Evolutionary conservation across 768 basidiomycete species (phyloP), one percentile per base, ranked within the genome.

Genomic region (Lactifluus hygrophoroides): DNA sequence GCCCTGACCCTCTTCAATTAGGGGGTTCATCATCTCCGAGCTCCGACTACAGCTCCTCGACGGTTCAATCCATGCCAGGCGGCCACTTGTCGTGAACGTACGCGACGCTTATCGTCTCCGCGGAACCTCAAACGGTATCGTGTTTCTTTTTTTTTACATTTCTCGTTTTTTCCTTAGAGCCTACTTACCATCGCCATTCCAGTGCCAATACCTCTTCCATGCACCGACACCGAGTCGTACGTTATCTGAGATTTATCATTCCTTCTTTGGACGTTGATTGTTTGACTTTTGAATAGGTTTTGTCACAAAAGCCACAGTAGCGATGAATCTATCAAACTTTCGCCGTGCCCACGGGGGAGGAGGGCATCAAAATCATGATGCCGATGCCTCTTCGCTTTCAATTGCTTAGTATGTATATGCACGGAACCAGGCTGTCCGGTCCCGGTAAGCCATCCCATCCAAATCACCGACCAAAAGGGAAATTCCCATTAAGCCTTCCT

Each of bases 301-400:
- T 46, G 21, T 23, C 11, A 23, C n/a, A 13, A 13, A 43, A 23
- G 21, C 19, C 1, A 43, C 9, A 10, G 10, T 43, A 10, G 9
- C 30, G n/a, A n/a, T n/a, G n/a, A n/a, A 43, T 23, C 42, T 43
- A 23, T 43, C 42, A 43, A 34, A 5, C 35, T n/a, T 21, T 21
- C 45, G 19, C 27, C n/a, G 9, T 8, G 21, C 9, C 5, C 10
- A 34, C 16, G 4, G 46, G 37, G 46, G 10, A 34, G 38, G 44
- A 40, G 35, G 54, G n/a, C n/a, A 43, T 43, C 38, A 42, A 10
- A 25, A 47, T 48, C 46, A 40, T 54, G 52, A 54, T 54, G 38
- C 2, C n/a, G n/a, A n/a, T n/a, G n/a, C n/a, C n/a, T n/a, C 23
- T 14, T 25, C n/a, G n/a, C 21, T 46, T 51, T 35, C 19, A 40